Evolutionary conservation across 1,139 yeast species (phyloP).

Genomic region (Hansenula sp.): DNA sequence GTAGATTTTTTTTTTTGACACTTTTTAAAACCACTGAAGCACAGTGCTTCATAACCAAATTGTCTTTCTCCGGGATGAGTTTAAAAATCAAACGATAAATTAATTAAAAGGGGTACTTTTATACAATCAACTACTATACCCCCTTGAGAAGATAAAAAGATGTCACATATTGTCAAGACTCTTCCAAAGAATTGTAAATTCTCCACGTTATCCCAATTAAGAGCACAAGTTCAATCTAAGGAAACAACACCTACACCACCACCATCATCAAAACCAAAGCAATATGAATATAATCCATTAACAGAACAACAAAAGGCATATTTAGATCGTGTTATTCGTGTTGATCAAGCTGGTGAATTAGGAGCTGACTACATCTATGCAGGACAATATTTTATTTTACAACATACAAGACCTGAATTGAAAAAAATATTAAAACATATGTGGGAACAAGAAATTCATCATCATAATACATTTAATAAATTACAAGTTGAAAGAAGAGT

Average conservation of each 20-base stretch:
- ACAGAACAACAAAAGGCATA: constrained; percentile 64
- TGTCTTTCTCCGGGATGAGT: too few species aligned
- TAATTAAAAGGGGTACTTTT: too few species aligned
- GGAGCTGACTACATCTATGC: constrained; percentile 93
- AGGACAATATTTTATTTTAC: constrained; percentile 81
- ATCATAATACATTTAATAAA: constrained; percentile 77
- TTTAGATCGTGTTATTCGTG: constrained; percentile 75
- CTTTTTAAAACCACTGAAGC: too few species aligned
- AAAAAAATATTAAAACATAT: constrained; percentile 78
- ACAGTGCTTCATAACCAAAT: too few species aligned
- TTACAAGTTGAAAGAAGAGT: constrained; percentile 76
- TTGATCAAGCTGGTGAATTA: constrained; percentile 98
- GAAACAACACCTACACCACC: not conserved
- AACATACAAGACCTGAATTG: constrained; percentile 64
- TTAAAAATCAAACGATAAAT: too few species aligned
- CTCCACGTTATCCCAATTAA: constrained; percentile 18
- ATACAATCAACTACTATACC: too few species aligned
- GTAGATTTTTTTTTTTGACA: too few species aligned
- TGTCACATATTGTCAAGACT: not conserved
- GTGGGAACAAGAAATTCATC: constrained; percentile 98
- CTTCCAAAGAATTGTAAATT: constrained; percentile 7
- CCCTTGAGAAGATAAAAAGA: not conserved
- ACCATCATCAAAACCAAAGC: not conserved
- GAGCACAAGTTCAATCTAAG: constrained; percentile 10
- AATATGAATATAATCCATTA: constrained; percentile 25